phyloP scores from a whole-genome alignment of 2,329 filamentous ascomycete genomes.

The Colletotrichum scovillei region DNA sequence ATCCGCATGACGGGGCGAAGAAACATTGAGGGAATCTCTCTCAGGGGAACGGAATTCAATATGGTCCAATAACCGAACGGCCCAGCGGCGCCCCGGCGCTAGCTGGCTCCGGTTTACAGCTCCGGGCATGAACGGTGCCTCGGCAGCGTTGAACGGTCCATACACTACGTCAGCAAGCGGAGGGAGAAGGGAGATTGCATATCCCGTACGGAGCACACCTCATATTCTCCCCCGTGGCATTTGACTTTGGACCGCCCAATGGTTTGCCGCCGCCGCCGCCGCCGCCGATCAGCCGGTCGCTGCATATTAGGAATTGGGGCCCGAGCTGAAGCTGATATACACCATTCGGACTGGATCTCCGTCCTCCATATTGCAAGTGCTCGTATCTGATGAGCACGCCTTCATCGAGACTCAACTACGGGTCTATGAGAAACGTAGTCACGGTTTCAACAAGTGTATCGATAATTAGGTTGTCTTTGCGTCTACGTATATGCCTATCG shows the following conservation, averaged over 20 bases:
- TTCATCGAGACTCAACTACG: no score
- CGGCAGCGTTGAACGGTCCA: background rate
- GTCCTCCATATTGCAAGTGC: no score
- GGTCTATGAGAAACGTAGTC: no score
- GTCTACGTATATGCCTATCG: constrained; percentile 13
- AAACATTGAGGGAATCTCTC: no score
- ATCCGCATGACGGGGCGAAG: no score
- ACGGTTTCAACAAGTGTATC: background rate
- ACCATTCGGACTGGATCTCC: background rate
- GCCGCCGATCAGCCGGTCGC: background rate
- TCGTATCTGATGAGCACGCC: no score
- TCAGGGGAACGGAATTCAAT: no score
- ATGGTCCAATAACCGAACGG: no score
- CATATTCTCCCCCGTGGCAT: background rate
- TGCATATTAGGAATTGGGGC: background rate
- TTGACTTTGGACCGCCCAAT: background rate
- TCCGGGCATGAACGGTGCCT: background rate
- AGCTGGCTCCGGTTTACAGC: constrained; percentile 3
- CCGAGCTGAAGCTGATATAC: background rate
- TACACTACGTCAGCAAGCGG: background rate
- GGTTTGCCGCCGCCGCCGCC: background rate
- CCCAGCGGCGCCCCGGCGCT: background rate
- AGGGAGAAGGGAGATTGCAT: background rate
- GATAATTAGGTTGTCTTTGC: background rate
- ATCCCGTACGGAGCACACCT: background rate